Percentiles rank a stretch among this genome's conserved stretches.
phyloP scores from a whole-genome alignment of 257 asterid species.

The Plantago major region DNA sequence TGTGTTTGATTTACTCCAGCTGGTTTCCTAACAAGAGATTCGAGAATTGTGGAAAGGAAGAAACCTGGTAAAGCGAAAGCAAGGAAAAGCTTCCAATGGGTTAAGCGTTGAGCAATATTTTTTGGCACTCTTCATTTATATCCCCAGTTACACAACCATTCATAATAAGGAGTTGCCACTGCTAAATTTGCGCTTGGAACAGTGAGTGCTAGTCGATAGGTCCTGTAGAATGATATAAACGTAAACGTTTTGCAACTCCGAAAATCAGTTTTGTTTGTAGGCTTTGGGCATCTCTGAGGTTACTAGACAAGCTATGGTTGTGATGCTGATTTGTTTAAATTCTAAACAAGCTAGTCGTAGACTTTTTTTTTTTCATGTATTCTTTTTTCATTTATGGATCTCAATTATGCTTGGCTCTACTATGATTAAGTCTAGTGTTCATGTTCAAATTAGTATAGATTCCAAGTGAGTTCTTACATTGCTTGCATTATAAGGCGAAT shows the following conservation, averaged over 20 bases:
- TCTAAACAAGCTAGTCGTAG: too few species aligned
- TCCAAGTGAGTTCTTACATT: too few species aligned
- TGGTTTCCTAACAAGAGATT: conserved; percentile 87
- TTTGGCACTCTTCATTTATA: conserved; percentile 11
- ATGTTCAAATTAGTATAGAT: too few species aligned
- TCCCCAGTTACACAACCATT: conserved; percentile 17
- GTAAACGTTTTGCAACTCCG: not conserved
- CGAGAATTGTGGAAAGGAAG: conserved; percentile 95
- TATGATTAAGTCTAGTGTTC: too few species aligned
- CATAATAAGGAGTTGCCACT: conserved; percentile 22
- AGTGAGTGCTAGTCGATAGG: not conserved
- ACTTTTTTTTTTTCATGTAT: too few species aligned
- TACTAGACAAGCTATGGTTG: too few species aligned
- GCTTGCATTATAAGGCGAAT: too few species aligned
- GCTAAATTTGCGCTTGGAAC: not conserved
- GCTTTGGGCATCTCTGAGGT: too few species aligned
- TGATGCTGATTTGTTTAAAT: too few species aligned
- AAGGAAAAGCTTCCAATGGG: conserved; percentile 98
- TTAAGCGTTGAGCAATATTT: conserved; percentile 60
- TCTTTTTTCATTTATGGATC: too few species aligned
- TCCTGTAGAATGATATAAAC: not conserved
- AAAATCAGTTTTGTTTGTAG: not conserved
- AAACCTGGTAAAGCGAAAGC: conserved; percentile 98
- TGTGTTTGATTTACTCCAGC: conserved; percentile 38
- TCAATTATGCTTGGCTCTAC: too few species aligned